Evolutionary conservation across 371 early-diverging fungal genomes (phyloP).

Genomic region (Mucor sp.): DNA sequence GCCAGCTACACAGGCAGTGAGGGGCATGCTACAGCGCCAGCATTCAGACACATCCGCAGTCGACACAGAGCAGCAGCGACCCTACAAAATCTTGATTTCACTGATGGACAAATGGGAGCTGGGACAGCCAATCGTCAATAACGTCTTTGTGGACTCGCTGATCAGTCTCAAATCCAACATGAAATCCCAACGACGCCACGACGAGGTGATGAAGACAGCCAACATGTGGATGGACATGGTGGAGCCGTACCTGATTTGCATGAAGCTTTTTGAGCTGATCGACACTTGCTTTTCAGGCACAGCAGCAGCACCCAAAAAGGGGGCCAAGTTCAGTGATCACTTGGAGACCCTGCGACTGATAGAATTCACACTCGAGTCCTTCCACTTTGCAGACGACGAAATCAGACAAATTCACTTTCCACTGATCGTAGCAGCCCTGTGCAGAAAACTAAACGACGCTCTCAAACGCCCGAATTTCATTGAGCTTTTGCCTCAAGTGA

Average conservation of each 20-base stretch:
- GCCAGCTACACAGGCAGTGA: slow-evolving; percentile 51
- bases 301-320: background rate
- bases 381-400: slow-evolving; percentile 82
- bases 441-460: slow-evolving; percentile 57
- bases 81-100: slow-evolving; percentile 81
- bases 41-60: slow-evolving; percentile 13
- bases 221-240: slow-evolving; percentile 89
- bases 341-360: slow-evolving; percentile 57
- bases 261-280: slow-evolving; percentile 63
- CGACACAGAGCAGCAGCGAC: slow-evolving; percentile 63
- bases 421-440: slow-evolving; percentile 62
- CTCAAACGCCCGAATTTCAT: slow-evolving; percentile 27
- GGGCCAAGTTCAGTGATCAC: background rate
- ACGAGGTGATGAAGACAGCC: slow-evolving; percentile 73
- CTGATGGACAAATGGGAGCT: slow-evolving; percentile 88
- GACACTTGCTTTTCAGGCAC: slow-evolving; percentile 44
- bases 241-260: slow-evolving; percentile 83
- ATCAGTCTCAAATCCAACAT: slow-evolving; percentile 52
- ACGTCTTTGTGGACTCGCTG: slow-evolving; percentile 73
- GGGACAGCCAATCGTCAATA: slow-evolving; percentile 74
- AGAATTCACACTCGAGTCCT: slow-evolving; percentile 66
- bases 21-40: slow-evolving; percentile 49
- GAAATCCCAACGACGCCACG: slow-evolving; percentile 25
- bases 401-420: slow-evolving; percentile 79
- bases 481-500: slow-evolving; percentile 34